Percentiles rank a stretch among this genome's conserved stretches.
These are phyloP conservation scores for Parastagonospora nodorum DNA, from an alignment of 2,329 filamentous ascomycete species.

Conservation along the genomic window DNA sequence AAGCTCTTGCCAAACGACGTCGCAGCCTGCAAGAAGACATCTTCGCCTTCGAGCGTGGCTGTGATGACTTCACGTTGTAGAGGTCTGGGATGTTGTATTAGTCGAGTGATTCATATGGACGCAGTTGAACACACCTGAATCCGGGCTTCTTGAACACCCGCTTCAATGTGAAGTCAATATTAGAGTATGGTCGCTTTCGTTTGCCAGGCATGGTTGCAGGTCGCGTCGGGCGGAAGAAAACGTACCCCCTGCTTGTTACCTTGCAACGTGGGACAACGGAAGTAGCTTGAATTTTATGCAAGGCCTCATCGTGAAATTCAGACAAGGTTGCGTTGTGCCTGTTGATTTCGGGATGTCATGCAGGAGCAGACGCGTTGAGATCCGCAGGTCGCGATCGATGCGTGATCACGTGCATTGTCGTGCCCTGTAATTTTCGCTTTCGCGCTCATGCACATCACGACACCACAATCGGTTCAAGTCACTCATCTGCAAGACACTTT, in stretches of 20 bases:
- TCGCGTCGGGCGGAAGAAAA: background rate
- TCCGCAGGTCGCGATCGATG: no score
- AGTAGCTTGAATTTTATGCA: background rate
- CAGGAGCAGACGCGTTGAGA: no score
- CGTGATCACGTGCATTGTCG: no score
- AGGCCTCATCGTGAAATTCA: background rate
- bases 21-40: slow-evolving; percentile 92
- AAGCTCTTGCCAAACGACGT: slow-evolving; percentile 92
- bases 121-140: slow-evolving; percentile 65
- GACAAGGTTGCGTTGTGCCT: no score
- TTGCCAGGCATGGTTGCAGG: slow-evolving; percentile 34
- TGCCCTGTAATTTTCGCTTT: no score
- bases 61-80: slow-evolving; percentile 86
- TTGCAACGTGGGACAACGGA: background rate
- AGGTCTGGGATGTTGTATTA: slow-evolving; percentile 60
- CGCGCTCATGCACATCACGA: no score
- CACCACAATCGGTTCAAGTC: no score
- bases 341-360: no score
- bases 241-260: background rate
- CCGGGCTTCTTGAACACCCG: slow-evolving; percentile 73
- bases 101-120: background rate
- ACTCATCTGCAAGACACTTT: no score
- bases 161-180: slow-evolving; percentile 76
- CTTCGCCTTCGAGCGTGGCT: slow-evolving; percentile 78
- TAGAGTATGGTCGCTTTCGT: slow-evolving; percentile 46